These are phyloP conservation scores for Blastocystis sp. DNA, from an alignment of 352 stramenopile species.

Conservation along the genomic window DNA sequence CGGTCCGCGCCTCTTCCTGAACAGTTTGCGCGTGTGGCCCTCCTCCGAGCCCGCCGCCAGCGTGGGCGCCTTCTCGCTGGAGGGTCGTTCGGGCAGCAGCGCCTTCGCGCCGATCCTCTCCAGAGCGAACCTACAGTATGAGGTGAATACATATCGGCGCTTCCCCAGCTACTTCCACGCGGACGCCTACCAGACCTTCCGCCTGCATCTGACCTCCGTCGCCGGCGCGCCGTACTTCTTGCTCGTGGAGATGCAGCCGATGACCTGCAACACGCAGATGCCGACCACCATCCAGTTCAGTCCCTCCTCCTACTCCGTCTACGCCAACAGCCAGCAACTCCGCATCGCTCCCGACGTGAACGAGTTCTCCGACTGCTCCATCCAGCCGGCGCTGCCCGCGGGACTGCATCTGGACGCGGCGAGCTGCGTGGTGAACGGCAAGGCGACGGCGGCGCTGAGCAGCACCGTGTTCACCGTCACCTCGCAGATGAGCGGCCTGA, in stretches of 20 bases:
- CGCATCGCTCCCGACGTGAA: neutral
- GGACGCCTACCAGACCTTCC: neutral
- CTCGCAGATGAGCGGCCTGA: neutral
- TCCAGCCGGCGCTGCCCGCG: neutral
- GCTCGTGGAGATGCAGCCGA: slow-evolving; percentile 20
- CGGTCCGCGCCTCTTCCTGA: neutral
- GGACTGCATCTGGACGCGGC: slow-evolving; percentile 23
- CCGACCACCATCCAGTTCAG: slow-evolving; percentile 16
- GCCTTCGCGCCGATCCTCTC: neutral
- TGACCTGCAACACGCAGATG: neutral
- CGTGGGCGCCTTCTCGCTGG: neutral
- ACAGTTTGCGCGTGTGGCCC: slow-evolving; percentile 28
- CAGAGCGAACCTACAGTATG: neutral
- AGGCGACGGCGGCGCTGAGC: neutral
- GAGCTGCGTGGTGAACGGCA: slow-evolving; percentile 10
- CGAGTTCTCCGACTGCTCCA: neutral
- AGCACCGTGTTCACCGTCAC: slow-evolving; percentile 1
- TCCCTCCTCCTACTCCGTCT: neutral
- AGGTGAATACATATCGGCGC: neutral
- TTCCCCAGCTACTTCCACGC: neutral
- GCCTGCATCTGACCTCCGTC: neutral
- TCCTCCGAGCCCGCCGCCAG: neutral
- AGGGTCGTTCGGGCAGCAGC: neutral
- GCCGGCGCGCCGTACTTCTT: neutral
- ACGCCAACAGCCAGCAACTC: neutral